phyloP scores from a whole-genome alignment of 768 basidiomycete species.

The Amanita rimosa region DNA sequence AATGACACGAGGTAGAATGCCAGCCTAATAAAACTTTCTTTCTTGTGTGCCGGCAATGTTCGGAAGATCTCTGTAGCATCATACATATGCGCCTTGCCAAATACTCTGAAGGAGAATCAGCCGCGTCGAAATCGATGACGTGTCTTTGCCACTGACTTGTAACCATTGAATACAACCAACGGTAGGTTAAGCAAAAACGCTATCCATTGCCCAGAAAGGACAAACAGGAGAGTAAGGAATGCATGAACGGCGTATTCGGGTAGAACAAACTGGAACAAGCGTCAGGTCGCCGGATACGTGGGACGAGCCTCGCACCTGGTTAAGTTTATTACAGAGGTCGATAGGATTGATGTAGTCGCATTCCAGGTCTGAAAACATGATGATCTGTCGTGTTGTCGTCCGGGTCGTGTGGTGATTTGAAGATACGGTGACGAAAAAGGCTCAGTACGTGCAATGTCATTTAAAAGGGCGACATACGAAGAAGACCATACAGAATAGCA shows the following conservation, averaged over 20 bases:
- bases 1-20: conserved; percentile 88
- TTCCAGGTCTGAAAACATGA: conserved; percentile 99
- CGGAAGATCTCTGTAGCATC: conserved; percentile 99
- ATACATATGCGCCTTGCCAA: conserved; percentile 93
- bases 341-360: conserved; percentile 99
- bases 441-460: background rate
- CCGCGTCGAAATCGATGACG: conserved; percentile 1
- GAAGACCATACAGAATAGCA: conserved; percentile 99
- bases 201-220: conserved; percentile 92
- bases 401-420: too few species aligned
- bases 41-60: conserved; percentile 88
- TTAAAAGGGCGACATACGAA: conserved; percentile 47
- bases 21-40: conserved; percentile 91
- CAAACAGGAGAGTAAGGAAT: conserved; percentile 80
- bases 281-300: background rate
- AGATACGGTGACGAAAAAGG: background rate
- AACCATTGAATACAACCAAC: conserved; percentile 79
- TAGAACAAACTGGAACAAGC: conserved; percentile 67
- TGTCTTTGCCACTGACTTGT: conserved; percentile 58
- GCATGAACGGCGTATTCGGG: conserved; percentile 96
- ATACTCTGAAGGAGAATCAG: conserved; percentile 45
- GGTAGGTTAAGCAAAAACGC: conserved; percentile 88
- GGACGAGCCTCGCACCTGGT: conserved; percentile 52
- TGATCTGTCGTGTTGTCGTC: conserved; percentile 51
- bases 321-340: conserved; percentile 99